Conservation (phyloP, 1,284 basidiomycete species). For the Cryptococcus wingfieldii region DNA sequence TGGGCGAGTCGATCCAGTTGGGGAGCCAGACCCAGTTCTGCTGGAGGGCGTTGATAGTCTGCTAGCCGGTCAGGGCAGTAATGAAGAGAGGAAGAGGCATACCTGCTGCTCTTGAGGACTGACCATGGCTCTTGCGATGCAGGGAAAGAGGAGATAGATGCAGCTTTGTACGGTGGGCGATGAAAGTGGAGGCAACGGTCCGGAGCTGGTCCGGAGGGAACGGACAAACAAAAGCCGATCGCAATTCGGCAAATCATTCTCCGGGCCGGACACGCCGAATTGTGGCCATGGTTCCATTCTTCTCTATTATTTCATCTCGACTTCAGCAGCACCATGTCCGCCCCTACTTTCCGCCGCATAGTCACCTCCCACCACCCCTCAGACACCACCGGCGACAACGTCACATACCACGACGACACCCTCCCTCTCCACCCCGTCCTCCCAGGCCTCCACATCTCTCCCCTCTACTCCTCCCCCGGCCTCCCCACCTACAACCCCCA, state of each 20-base stretch:
- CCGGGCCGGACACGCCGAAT: no score
- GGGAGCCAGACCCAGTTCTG: conserved; percentile 29
- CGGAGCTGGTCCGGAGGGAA: not conserved
- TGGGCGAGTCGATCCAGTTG: conserved; percentile 18
- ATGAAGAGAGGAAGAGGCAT: not conserved
- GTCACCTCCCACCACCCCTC: conserved; percentile 32
- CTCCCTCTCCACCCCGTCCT: conserved; percentile 22
- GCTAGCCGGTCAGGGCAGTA: not conserved
- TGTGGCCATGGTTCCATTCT: no score
- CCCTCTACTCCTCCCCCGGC: conserved; percentile 32
- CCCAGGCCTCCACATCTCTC: conserved; percentile 26
- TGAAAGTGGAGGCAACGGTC: not conserved
- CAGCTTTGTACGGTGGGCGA: not conserved
- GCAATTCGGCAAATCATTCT: no score
- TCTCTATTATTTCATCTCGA: no score
- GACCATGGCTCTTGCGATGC: not conserved
- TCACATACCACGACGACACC: conserved; percentile 23
- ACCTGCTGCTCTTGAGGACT: not conserved
- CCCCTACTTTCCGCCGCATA: conserved; percentile 27
- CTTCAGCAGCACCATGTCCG: not conserved
- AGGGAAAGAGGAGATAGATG: not conserved
- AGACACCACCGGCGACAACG: conserved; percentile 23
- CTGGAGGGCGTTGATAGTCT: conserved; percentile 17
- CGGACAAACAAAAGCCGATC: no score
- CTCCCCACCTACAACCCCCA: conserved; percentile 26